phyloP scores from a whole-genome alignment of 805 yeast species.

The Teunomyces pallodes region DNA sequence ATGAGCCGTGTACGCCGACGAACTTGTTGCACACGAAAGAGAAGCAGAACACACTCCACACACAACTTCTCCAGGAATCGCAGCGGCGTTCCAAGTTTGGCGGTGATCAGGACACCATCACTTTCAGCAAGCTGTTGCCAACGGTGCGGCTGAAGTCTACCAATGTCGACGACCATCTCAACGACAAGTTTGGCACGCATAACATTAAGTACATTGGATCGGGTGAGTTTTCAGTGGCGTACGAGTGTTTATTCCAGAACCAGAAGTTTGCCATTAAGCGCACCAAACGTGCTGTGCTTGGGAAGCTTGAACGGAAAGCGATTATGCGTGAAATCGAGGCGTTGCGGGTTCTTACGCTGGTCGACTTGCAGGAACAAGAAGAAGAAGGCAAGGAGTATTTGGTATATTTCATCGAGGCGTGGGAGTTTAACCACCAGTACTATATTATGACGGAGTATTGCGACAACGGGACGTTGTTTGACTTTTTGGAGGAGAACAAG shows the following conservation, averaged over 20 bases:
- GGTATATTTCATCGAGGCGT: conserved; percentile 74
- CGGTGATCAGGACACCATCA: not conserved
- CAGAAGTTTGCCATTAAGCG: conserved; percentile 85
- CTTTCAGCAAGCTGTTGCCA: not conserved
- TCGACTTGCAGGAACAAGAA: conserved; percentile 36
- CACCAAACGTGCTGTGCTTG: conserved; percentile 60
- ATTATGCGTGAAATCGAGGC: conserved; percentile 76
- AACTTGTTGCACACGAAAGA: conserved; percentile 9
- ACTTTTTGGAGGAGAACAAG: conserved; percentile 72
- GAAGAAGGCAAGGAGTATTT: conserved; percentile 75
- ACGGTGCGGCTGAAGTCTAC: not conserved
- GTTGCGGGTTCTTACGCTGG: conserved; percentile 39
- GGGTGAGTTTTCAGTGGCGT: conserved; percentile 91
- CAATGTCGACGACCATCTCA: conserved; percentile 43
- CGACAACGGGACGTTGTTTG: conserved; percentile 88
- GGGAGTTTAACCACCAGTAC: conserved; percentile 74
- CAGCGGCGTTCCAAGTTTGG: not conserved
- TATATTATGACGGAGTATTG: conserved; percentile 95
- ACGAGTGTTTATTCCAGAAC: conserved; percentile 67
- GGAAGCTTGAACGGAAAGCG: conserved; percentile 54
- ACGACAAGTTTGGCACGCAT: conserved; percentile 46
- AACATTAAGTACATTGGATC: conserved; percentile 71
- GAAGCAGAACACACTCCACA: conserved; percentile 9
- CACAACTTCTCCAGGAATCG: conserved; percentile 4
- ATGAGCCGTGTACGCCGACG: conserved; percentile 17